phyloP scores from a whole-genome alignment of 768 basidiomycete species.

The Phaeotremella skinneri region DNA sequence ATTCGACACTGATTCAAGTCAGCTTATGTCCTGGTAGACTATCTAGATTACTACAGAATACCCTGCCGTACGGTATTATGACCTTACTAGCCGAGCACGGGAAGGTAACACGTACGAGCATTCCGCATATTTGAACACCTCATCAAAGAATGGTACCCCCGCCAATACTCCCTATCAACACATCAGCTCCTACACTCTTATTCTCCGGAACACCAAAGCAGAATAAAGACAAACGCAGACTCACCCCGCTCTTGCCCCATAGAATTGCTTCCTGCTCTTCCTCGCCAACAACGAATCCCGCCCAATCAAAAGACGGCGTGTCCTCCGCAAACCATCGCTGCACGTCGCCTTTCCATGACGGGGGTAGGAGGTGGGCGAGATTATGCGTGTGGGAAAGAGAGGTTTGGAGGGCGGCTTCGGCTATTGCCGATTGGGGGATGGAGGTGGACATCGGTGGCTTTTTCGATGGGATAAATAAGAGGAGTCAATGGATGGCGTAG shows the following conservation, averaged over 20 bases:
- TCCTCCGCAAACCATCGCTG: constrained; percentile 85
- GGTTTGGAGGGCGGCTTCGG: constrained; percentile 7
- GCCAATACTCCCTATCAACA: constrained; percentile 69
- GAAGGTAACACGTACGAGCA: constrained; percentile 68
- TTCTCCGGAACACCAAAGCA: neutral
- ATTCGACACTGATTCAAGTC: constrained; percentile 85
- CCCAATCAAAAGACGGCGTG: constrained; percentile 93
- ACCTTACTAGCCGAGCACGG: neutral
- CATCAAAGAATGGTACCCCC: constrained; percentile 91
- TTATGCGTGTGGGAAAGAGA: constrained; percentile 32
- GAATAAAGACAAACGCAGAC: constrained; percentile 53
- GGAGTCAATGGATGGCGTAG: too few relatives aligned
- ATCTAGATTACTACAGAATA: too few relatives aligned
- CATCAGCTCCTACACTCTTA: constrained; percentile 1
- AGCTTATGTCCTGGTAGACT: too few relatives aligned
- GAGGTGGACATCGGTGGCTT: constrained; percentile 1
- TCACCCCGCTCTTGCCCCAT: constrained; percentile 78
- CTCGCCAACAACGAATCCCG: constrained; percentile 94
- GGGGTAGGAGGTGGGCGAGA: constrained; percentile 72
- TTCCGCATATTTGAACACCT: constrained; percentile 81
- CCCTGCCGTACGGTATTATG: neutral
- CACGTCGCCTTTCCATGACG: constrained; percentile 84
- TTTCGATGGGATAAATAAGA: too few relatives aligned
- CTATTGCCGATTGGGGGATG: neutral
- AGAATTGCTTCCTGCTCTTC: constrained; percentile 78